These are phyloP conservation scores for Eucalyptus camaldulensis DNA, from an alignment of 345 rosid species.

Conservation along the genomic window DNA sequence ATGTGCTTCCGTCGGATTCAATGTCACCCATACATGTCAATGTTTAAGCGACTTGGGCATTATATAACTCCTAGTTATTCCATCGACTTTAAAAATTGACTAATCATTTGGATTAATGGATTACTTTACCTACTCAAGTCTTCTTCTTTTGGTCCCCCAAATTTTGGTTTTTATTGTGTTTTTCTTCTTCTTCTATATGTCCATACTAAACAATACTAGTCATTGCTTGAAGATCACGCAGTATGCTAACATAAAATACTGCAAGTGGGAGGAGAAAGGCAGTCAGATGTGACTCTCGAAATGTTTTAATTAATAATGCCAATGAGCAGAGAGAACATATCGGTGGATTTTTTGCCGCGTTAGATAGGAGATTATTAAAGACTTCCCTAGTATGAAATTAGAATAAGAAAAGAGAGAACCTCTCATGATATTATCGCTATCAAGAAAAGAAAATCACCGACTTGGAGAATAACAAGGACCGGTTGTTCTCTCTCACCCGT, in stretches of 20 bases:
- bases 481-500: background rate
- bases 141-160: background rate
- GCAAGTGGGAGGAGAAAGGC: background rate
- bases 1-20: background rate
- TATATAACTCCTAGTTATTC: background rate
- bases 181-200: background rate
- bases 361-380: background rate
- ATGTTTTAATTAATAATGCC: background rate
- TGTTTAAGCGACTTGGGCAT: background rate
- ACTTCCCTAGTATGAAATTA: background rate
- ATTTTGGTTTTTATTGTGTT: background rate
- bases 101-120: background rate
- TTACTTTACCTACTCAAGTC: background rate
- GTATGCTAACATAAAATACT: background rate
- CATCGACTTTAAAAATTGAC: background rate
- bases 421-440: background rate
- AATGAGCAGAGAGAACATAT: background rate
- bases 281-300: background rate
- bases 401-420: background rate
- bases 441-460: background rate
- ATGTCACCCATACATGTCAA: background rate
- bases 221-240: background rate
- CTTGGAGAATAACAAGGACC: background rate
- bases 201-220: background rate
- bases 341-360: background rate